Conservation (phyloP, 805 yeast species). For the Kockiozyma suomiensis region DNA sequence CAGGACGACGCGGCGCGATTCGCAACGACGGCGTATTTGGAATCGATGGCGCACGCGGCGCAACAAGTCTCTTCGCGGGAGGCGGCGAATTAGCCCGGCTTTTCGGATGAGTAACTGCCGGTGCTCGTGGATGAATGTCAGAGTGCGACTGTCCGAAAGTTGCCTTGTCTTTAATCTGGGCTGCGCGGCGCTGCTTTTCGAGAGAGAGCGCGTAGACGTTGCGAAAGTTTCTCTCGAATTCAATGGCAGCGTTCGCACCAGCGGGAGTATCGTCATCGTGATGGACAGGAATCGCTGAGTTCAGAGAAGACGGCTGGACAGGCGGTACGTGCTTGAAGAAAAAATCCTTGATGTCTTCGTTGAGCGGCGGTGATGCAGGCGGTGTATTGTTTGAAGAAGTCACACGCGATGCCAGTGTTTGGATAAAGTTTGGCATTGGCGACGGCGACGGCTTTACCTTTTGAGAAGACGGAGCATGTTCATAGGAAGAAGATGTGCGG, state of each 20-base stretch:
- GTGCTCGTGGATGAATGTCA: background rate
- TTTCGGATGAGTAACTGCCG: slow-evolving; percentile 33
- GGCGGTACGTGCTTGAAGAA: slow-evolving; percentile 23
- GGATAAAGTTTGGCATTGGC: slow-evolving; percentile 27
- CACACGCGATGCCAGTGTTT: slow-evolving; percentile 32
- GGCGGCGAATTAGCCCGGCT: slow-evolving; percentile 38
- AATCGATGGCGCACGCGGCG: slow-evolving; percentile 15
- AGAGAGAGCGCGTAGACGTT: slow-evolving; percentile 12
- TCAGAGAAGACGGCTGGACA: background rate
- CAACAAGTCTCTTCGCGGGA: slow-evolving; percentile 32
- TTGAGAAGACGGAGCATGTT: slow-evolving; percentile 4
- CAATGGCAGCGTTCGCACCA: slow-evolving; percentile 3
- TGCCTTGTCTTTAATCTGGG: background rate
- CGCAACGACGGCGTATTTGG: slow-evolving; percentile 21
- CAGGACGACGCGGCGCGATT: slow-evolving; percentile 15
- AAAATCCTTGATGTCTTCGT: slow-evolving; percentile 23
- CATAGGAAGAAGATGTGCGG: slow-evolving; percentile 22
- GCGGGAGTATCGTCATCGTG: slow-evolving; percentile 3
- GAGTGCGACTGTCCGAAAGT: background rate
- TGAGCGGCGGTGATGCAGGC: slow-evolving; percentile 32
- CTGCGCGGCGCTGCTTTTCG: slow-evolving; percentile 7
- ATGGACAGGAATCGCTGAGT: background rate
- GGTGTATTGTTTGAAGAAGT: slow-evolving; percentile 32
- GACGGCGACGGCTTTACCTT: slow-evolving; percentile 18
- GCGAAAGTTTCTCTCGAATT: slow-evolving; percentile 22